These are phyloP conservation scores for Lizanozyma gosingica DNA, from an alignment of 1,139 yeast genomes.

Conservation along the genomic window DNA sequence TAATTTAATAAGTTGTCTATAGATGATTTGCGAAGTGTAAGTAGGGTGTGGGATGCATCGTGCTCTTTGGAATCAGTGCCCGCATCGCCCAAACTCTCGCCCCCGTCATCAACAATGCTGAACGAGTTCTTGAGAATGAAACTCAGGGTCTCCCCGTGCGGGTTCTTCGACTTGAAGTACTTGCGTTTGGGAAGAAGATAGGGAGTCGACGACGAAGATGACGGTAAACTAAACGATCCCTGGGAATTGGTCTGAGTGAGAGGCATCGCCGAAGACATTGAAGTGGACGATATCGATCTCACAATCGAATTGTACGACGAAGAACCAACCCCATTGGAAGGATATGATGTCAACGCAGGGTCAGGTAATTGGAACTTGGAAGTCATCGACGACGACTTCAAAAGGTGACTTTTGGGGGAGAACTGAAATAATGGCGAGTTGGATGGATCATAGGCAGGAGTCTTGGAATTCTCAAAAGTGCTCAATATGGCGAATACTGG, in stretches of 20 bases:
- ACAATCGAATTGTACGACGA: constrained; percentile 5
- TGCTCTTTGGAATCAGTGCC: background rate
- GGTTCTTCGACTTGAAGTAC: background rate
- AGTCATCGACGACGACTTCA: constrained; percentile 1
- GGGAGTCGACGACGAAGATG: background rate
- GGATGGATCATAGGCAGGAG: constrained; percentile 3
- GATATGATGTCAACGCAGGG: constrained; percentile 3
- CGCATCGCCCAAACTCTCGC: background rate
- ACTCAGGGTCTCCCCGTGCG: background rate
- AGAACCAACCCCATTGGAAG: constrained; percentile 8
- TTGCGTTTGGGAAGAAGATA: background rate
- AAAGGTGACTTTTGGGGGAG: background rate
- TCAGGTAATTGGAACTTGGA: constrained; percentile 3
- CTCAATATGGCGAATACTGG: constrained; percentile 25
- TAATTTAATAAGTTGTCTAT: background rate
- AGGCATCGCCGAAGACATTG: constrained; percentile 7
- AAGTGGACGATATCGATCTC: constrained; percentile 11
- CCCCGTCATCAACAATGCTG: background rate
- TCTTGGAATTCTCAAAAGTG: constrained; percentile 6
- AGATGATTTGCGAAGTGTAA: background rate
- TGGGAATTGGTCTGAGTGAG: background rate
- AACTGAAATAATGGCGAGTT: background rate
- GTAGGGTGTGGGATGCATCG: background rate
- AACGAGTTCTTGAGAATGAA: background rate
- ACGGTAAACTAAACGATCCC: background rate